phyloP scores from a whole-genome alignment of 495 filamentous ascomycete genomes.

The Pyrenopolyporus hunteri region DNA sequence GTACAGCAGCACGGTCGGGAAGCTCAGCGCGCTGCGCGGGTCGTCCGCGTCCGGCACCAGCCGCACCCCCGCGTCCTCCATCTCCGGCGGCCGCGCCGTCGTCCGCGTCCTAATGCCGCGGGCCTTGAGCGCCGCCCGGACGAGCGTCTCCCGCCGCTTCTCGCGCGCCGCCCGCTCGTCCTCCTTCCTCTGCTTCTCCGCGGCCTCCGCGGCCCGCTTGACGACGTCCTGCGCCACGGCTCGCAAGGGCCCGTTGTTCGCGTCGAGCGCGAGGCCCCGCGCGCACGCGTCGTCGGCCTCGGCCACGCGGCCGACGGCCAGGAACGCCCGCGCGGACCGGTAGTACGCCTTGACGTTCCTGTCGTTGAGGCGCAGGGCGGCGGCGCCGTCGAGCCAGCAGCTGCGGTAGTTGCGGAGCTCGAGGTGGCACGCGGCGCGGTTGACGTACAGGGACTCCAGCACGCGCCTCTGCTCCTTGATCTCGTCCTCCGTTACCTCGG shows the following conservation, averaged over 20 bases:
- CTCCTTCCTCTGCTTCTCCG: constrained; percentile 50
- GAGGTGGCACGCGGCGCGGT: constrained; percentile 86
- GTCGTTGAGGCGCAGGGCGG: constrained; percentile 77
- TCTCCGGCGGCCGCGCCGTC: constrained; percentile 76
- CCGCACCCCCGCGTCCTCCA: constrained; percentile 75
- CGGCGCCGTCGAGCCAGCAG: constrained; percentile 79
- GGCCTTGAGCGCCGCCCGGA: constrained; percentile 73
- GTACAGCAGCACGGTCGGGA: constrained; percentile 85
- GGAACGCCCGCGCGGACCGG: constrained; percentile 75
- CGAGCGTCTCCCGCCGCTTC: constrained; percentile 60
- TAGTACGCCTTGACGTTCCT: constrained; percentile 88
- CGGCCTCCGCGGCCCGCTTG: constrained; percentile 46
- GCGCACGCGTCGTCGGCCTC: constrained; percentile 79
- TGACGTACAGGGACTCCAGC: constrained; percentile 79
- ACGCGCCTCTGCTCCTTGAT: constrained; percentile 61
- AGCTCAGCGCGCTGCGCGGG: constrained; percentile 68
- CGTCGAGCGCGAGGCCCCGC: constrained; percentile 72
- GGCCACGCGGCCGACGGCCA: constrained; percentile 70
- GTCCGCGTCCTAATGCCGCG: constrained; percentile 69
- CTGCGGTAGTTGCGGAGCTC: constrained; percentile 76
- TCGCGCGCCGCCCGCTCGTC: constrained; percentile 55
- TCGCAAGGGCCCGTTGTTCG: constrained; percentile 61
- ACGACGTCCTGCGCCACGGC: constrained; percentile 60
- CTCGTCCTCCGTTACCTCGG: constrained; percentile 53
- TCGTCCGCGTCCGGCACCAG: constrained; percentile 77